These are phyloP conservation scores for Neoconidiobolus thromboides DNA, from an alignment of 371 early-diverging fungal species.

Conservation along the genomic window DNA sequence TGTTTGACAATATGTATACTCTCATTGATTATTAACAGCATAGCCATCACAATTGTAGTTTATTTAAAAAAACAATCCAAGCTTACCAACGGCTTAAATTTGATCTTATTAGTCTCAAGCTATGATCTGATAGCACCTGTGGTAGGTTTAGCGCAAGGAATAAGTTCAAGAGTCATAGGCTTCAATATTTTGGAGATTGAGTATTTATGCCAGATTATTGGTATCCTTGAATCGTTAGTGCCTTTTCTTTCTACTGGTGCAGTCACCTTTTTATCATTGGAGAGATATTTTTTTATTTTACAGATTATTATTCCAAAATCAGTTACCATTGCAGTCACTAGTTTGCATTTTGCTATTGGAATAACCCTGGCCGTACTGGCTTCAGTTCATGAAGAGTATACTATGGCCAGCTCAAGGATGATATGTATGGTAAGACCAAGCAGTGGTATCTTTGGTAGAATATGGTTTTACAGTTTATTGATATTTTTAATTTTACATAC, in stretches of 20 bases:
- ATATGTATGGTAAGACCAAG: background rate
- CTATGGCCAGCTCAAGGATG: background rate
- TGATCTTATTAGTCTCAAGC: background rate
- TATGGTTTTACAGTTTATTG: background rate
- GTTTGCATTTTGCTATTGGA: background rate
- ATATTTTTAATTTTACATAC: background rate
- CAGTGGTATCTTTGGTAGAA: background rate
- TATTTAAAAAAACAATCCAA: background rate
- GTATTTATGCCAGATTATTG: background rate
- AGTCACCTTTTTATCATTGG: background rate
- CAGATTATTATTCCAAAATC: background rate
- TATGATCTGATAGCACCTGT: background rate
- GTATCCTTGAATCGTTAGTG: background rate
- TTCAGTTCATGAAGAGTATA: background rate
- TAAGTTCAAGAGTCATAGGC: background rate
- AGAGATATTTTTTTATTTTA: background rate
- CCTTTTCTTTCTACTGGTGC: constrained; percentile 1
- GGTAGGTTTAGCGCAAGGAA: background rate
- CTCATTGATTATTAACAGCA: background rate
- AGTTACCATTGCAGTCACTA: too few species aligned
- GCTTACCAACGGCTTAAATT: background rate
- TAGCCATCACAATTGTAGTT: too few species aligned
- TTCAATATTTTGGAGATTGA: background rate
- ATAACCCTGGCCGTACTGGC: background rate
- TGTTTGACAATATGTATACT: background rate